Base-by-base conservation (phyloP, 2,329 filamentous ascomycete genomes). In the Colletotrichum falcatum region DNA sequence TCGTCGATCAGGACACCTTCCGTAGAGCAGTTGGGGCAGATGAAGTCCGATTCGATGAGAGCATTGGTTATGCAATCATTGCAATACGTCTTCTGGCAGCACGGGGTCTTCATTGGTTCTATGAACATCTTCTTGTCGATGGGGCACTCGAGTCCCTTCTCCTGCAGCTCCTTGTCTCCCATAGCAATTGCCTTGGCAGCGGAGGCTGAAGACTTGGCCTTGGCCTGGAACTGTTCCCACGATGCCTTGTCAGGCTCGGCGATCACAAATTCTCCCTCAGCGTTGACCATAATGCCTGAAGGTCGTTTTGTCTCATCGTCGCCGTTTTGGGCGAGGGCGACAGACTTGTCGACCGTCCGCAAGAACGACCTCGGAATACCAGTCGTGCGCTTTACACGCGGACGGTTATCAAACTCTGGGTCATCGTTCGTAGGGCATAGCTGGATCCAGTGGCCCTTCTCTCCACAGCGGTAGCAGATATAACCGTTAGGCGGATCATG, bases 361-460 rank as follows among this genome's bases (percentile, higher is more conserved):
- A 98, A 86, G 79, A 99, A 97, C 1, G 95, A 98, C 74, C 94
- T 92, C 23, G 96, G 96, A 75, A 99, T 99, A 74, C 96, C 96
- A 51, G 96, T 99, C 5, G 96, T 98, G 72, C 95, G 91, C 86
- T 98, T 98, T 74, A 98, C 94, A 71, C 95, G 91, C 60, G 95
- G 94, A 64, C 94, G 92, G 75, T 95, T 95, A 82, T 99, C 96
- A 81, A 95, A 98, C 72, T 94, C 95, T 3, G 96, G 95, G 75
- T 99, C 95, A 79, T 97, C 94, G 80, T 99, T 99, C n/a, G 95
- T 99, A 8, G 96, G 96, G 78, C 96, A 99, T 62, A 94, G 89
- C 83, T 98, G 95, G 73, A 99, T 99, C 95, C 95, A 99, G 81
- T 99, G 96, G n/a, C 95, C 96, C 83, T 98, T 98, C 81, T 98